phyloP scores from a whole-genome alignment of 1,139 yeast species.

The Geotrichum candidum region DNA sequence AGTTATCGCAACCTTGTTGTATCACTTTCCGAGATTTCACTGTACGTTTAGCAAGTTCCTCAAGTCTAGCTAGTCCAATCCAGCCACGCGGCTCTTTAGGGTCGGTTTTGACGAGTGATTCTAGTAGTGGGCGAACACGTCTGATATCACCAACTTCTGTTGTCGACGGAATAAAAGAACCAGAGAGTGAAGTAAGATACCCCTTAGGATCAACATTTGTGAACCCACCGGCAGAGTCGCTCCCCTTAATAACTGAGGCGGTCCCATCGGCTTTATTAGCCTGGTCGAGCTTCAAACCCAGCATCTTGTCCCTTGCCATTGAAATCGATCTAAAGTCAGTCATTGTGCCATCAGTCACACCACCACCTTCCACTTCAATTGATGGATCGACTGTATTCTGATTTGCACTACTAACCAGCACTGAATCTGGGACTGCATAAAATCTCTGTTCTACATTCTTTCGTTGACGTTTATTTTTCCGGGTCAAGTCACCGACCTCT shows the following conservation, averaged over 20 bases:
- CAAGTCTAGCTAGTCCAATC: slow-evolving; percentile 83
- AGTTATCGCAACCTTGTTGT: slow-evolving; percentile 62
- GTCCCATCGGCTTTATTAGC: slow-evolving; percentile 9
- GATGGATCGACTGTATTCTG: slow-evolving; percentile 34
- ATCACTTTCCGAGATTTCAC: slow-evolving; percentile 56
- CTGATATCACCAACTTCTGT: slow-evolving; percentile 47
- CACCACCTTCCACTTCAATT: slow-evolving; percentile 35
- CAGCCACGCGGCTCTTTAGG: slow-evolving; percentile 75
- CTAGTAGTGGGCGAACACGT: slow-evolving; percentile 55
- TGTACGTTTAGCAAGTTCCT: slow-evolving; percentile 56
- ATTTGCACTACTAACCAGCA: slow-evolving; percentile 39
- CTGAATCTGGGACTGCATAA: slow-evolving; percentile 78
- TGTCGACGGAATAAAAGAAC: slow-evolving; percentile 20
- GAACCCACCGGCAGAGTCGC: slow-evolving; percentile 24
- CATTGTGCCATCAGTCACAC: slow-evolving; percentile 27
- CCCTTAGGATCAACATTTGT: slow-evolving; percentile 35
- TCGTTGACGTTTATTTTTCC: slow-evolving; percentile 67
- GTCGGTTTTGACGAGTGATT: slow-evolving; percentile 63
- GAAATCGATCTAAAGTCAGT: slow-evolving; percentile 49
- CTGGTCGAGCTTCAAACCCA: slow-evolving; percentile 46
- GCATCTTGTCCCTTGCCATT: slow-evolving; percentile 47
- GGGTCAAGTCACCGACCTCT: slow-evolving; percentile 83
- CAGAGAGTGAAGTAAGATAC: slow-evolving; percentile 38
- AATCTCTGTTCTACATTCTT: slow-evolving; percentile 60
- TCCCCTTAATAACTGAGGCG: slow-evolving; percentile 9